phyloP scores from a whole-genome alignment of 805 yeast genomes.

The Cephaloascus albidus region DNA sequence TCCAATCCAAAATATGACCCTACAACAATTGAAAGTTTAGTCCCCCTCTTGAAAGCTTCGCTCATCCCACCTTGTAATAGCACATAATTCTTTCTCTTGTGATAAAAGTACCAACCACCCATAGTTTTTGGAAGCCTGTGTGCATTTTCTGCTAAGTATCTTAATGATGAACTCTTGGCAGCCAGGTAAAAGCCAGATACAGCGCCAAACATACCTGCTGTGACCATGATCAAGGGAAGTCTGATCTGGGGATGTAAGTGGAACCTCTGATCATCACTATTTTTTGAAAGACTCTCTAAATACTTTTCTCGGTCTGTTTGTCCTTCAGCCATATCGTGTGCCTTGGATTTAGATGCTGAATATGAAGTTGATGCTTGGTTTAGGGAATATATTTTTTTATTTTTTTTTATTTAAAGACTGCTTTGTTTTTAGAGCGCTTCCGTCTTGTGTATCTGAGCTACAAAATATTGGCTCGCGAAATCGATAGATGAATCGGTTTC shows the following conservation, averaged over 20 bases:
- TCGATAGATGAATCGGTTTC: too few species aligned
- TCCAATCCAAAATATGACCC: constrained; percentile 51
- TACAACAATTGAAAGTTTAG: constrained; percentile 33
- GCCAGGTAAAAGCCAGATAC: constrained; percentile 55
- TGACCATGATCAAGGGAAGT: constrained; percentile 26
- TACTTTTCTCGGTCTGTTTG: too few species aligned
- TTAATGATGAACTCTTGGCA: constrained; percentile 40
- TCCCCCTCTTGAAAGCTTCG: constrained; percentile 32
- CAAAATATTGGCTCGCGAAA: too few species aligned
- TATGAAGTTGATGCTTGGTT: too few species aligned
- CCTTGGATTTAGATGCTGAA: too few species aligned
- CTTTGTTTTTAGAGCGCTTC: too few species aligned
- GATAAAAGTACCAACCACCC: constrained; percentile 86
- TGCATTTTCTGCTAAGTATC: constrained; percentile 70
- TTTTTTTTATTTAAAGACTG: too few species aligned
- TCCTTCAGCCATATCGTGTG: too few species aligned
- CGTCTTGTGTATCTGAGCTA: too few species aligned
- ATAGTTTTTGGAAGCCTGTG: constrained; percentile 70
- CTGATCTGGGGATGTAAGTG: constrained; percentile 40
- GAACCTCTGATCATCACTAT: constrained; percentile 27
- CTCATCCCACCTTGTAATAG: constrained; percentile 48
- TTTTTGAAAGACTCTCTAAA: too few species aligned
- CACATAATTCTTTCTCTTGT: constrained; percentile 73
- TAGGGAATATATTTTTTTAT: too few species aligned
- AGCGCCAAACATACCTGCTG: constrained; percentile 34